Percentiles rank a stretch among this genome's conserved stretches.
Conservation (phyloP, 306 rosid genomes). For the Rosa lucieae region DNA sequence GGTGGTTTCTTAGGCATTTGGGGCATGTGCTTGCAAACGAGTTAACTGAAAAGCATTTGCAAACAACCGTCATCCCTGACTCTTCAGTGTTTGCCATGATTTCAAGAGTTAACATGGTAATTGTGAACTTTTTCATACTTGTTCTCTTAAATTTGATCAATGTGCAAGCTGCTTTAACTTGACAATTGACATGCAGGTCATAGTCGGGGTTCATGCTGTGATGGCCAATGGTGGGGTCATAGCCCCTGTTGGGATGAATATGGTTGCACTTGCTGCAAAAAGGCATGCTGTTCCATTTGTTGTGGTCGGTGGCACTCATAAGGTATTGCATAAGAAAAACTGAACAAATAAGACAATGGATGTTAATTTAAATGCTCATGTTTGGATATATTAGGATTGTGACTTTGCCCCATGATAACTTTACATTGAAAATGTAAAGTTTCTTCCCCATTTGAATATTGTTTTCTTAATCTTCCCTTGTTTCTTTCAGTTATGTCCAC, state of each 20-base stretch:
- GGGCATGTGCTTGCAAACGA: constrained; percentile 38
- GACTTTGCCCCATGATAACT: neutral
- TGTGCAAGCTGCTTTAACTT: neutral
- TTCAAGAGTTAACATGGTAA: constrained; percentile 26
- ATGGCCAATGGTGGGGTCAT: constrained; percentile 25
- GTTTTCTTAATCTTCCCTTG: neutral
- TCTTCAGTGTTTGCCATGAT: constrained; percentile 38
- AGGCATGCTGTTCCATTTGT: constrained; percentile 29
- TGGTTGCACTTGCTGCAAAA: constrained; percentile 27
- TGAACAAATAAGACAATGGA: neutral
- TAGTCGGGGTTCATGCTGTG: constrained; percentile 24
- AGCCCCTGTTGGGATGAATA: constrained; percentile 24
- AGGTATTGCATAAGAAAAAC: constrained; percentile 5
- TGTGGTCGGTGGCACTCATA: constrained; percentile 19
- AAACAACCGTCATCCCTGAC: constrained; percentile 34
- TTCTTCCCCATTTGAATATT: neutral
- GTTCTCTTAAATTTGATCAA: neutral
- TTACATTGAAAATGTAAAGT: neutral
- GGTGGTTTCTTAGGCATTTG: constrained; percentile 10
- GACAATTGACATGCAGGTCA: neutral
- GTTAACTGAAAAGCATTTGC: constrained; percentile 28
- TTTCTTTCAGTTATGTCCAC: constrained; percentile 11
- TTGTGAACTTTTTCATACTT: neutral
- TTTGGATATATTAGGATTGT: neutral
- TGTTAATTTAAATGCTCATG: no score